Conservation (phyloP, 441 rosid species). For the Bruguiera hainesii region DNA sequence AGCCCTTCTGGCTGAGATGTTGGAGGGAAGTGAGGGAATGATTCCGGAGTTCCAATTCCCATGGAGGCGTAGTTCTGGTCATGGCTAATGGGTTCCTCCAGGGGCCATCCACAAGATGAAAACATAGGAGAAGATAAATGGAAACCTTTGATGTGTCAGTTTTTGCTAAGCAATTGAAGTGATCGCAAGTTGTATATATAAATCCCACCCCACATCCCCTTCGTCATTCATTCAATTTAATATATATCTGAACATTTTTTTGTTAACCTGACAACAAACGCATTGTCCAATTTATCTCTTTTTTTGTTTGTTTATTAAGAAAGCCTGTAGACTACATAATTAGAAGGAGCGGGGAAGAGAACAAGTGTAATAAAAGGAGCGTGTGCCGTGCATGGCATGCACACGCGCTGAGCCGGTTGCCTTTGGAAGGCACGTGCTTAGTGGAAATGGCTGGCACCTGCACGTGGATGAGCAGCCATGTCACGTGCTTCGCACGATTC, state of each 20-base stretch:
- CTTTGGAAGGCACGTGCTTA: not conserved
- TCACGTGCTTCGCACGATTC: not conserved
- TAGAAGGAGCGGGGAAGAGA: no score
- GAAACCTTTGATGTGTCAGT: not conserved
- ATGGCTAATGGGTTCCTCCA: slow-evolving; percentile 18
- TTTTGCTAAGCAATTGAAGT: not conserved
- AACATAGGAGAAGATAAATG: slow-evolving; percentile 17
- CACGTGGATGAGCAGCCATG: not conserved
- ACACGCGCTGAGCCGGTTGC: not conserved
- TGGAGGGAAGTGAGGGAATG: slow-evolving; percentile 5
- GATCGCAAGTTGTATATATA: slow-evolving; percentile 15
- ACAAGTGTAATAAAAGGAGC: not conserved
- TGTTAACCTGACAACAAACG: no score
- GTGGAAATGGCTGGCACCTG: not conserved
- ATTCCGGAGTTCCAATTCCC: not conserved
- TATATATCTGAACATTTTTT: no score
- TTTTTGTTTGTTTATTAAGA: no score
- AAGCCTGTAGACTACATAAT: no score
- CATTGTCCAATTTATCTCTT: no score
- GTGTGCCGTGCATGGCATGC: not conserved
- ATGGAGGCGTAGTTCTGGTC: not conserved
- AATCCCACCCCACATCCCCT: no score
- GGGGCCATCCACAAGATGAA: slow-evolving; percentile 29
- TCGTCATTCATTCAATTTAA: not conserved
- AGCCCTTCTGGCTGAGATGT: not conserved